These are phyloP conservation scores for Penicillium roqueforti DNA, from an alignment of 495 filamentous ascomycete species.

Conservation along the genomic window DNA sequence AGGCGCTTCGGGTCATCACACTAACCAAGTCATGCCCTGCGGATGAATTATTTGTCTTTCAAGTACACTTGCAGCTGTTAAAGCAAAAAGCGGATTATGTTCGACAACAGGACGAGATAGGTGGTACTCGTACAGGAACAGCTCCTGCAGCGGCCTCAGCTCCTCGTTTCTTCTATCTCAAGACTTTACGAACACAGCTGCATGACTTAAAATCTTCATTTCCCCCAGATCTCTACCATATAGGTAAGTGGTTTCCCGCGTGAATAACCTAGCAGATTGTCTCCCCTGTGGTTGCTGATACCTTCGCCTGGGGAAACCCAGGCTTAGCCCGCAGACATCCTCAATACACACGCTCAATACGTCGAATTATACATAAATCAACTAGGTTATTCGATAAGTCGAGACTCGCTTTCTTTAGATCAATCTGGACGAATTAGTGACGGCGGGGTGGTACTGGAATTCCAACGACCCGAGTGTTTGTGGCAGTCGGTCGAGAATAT, in stretches of 20 bases:
- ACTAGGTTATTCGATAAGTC: slow-evolving; percentile 22
- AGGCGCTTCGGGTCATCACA: slow-evolving; percentile 21
- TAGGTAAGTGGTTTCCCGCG: slow-evolving; percentile 14
- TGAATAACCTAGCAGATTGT: neutral
- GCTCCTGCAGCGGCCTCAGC: slow-evolving; percentile 5
- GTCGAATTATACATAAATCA: slow-evolving; percentile 39
- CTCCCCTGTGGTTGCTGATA: slow-evolving; percentile 1
- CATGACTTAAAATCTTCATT: slow-evolving; percentile 21
- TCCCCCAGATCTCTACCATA: slow-evolving; percentile 8
- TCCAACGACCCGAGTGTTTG: slow-evolving; percentile 33
- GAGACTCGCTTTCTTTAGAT: slow-evolving; percentile 10
- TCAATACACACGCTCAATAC: slow-evolving; percentile 31
- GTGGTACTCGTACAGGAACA: slow-evolving; percentile 9
- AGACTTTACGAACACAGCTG: slow-evolving; percentile 22
- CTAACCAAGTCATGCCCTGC: slow-evolving; percentile 14
- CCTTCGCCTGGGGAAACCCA: neutral
- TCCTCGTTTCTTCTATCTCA: slow-evolving; percentile 25
- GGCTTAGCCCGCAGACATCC: slow-evolving; percentile 17
- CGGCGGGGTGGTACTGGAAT: slow-evolving; percentile 14
- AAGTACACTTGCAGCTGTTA: slow-evolving; percentile 28
- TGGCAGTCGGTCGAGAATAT: slow-evolving; percentile 34
- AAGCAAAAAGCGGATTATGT: slow-evolving; percentile 23
- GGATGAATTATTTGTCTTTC: slow-evolving; percentile 23
- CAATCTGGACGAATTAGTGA: slow-evolving; percentile 8
- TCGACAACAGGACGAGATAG: slow-evolving; percentile 24